Evolutionary conservation across 257 asterid genomes (phyloP), one percentile per base, ranked within the genome.

Genomic region (Ilex aquifolium): DNA sequence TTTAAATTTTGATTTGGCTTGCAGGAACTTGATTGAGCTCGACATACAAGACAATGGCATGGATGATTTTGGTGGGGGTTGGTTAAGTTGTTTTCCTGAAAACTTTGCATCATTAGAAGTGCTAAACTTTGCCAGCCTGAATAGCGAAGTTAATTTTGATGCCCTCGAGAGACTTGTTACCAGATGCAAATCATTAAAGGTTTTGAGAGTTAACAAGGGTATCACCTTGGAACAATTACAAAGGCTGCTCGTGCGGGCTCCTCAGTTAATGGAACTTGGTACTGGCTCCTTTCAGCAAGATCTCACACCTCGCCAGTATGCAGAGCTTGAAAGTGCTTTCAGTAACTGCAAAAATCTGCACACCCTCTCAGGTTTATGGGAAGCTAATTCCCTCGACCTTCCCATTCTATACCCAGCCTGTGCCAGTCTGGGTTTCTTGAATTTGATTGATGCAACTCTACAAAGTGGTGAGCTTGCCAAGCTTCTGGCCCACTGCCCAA

Each of bases 11-110:
- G n/a, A 53, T 66, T 57, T 65, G 72, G 65, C 57, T 65, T 68
- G 46, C 77, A 88, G 96, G 95, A 82, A 75, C 74, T 81, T 89
- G 87, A 90, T 77, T n/a, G 97, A 90, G 82, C 95, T 90, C 54
- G 82, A 90, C 80, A 80, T 90, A 60, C 91, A 83, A 58, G 97
- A 90, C 78, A 71, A 85, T 72, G 73, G 72, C 57, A 80, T 79
- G 12, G 88, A 81, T 60, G 95, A 87, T 32, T 57, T 73, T 16
- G 67, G 69, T 53, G 95, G 86, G 52, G 71, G 75, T 65, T 90
- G 95, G 95, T 76, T 90, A 57, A 83, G 90, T 74, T 74, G 85
- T 77, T 90, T 90, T 70, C 92, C 95, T 0, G 97, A 90, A 49
- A 77, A 78, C 78, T 87, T 87, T 57, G 60, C 78, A 42, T 85